Evolutionary conservation across 768 basidiomycete species (phyloP).

Genomic region (Tylopilus intermedius): DNA sequence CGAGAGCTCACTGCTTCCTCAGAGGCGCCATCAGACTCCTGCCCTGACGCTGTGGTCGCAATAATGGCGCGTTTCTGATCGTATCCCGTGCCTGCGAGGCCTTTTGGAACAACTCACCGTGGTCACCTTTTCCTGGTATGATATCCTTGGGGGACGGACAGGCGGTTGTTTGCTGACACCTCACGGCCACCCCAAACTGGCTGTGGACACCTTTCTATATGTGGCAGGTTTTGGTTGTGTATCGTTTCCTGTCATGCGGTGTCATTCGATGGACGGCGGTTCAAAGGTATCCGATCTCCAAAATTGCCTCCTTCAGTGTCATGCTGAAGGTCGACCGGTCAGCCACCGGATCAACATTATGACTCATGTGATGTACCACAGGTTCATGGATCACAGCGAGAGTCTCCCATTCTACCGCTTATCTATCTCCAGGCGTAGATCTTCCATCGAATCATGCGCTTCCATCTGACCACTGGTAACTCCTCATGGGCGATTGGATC

Average conservation of each 20-base stretch:
- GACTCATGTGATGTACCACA: background rate
- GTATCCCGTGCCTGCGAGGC: too few relatives aligned
- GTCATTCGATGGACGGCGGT: background rate
- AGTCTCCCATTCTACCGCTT: background rate
- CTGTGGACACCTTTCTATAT: background rate
- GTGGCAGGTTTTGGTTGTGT: background rate
- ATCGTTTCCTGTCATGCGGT: background rate
- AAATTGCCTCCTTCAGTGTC: background rate
- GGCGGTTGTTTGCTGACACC: too few relatives aligned
- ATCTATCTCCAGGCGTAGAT: background rate
- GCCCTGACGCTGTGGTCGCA: too few relatives aligned
- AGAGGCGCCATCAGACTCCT: too few relatives aligned
- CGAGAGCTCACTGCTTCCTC: too few relatives aligned
- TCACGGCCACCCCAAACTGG: too few relatives aligned
- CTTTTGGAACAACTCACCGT: too few relatives aligned
- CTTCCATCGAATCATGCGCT: background rate
- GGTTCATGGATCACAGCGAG: background rate
- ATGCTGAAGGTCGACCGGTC: background rate
- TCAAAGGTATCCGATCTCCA: background rate
- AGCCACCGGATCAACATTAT: background rate
- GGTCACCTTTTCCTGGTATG: too few relatives aligned
- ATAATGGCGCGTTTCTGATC: too few relatives aligned
- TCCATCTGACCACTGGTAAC: background rate
- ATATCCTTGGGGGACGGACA: too few relatives aligned
- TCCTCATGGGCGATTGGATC: too few relatives aligned